Evolutionary conservation across 768 basidiomycete species (phyloP).

Genomic region (Tricholoma bakamatsutake): DNA sequence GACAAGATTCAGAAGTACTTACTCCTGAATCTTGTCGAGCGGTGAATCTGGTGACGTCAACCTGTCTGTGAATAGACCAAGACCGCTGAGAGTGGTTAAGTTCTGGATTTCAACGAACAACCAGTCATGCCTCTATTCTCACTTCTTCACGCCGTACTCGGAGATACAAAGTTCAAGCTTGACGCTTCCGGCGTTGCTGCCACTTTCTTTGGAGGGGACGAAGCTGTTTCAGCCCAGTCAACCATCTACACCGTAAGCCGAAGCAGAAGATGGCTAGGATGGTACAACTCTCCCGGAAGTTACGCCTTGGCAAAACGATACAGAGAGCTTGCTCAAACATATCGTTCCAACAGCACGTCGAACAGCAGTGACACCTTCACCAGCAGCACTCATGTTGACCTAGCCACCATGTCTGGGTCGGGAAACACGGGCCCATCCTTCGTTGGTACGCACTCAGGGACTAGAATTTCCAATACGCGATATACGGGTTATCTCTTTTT

Average conservation of each 20-base stretch:
- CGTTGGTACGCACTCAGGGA: conserved; percentile 20
- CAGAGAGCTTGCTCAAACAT: conserved; percentile 22
- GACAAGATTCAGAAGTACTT: too few species aligned
- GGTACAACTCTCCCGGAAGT: conserved; percentile 30
- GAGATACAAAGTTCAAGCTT: background rate
- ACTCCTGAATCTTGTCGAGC: too few species aligned
- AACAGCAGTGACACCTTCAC: conserved; percentile 10
- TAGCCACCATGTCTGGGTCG: conserved; percentile 19
- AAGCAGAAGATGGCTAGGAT: conserved; percentile 27
- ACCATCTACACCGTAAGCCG: conserved; percentile 23
- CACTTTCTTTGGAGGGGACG: conserved; percentile 29
- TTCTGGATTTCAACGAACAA: too few species aligned
- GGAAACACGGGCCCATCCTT: conserved; percentile 21
- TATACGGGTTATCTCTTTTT: conserved; percentile 21
- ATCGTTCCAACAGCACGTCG: conserved; percentile 20
- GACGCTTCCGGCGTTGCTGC: conserved; percentile 21
- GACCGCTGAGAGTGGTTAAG: too few species aligned
- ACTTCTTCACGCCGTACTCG: background rate
- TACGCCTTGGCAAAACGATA: conserved; percentile 25
- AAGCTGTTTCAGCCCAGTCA: conserved; percentile 28
- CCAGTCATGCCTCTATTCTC: too few species aligned
- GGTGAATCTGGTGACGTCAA: too few species aligned
- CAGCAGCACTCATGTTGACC: conserved; percentile 26
- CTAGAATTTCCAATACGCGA: conserved; percentile 19
- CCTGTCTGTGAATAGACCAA: too few species aligned